A percentile compares a stretch with the other conserved stretches of the same genome.
phyloP scores from a whole-genome alignment of 192 early-diverging fungal species.

The Coemansia nantahalensis region DNA sequence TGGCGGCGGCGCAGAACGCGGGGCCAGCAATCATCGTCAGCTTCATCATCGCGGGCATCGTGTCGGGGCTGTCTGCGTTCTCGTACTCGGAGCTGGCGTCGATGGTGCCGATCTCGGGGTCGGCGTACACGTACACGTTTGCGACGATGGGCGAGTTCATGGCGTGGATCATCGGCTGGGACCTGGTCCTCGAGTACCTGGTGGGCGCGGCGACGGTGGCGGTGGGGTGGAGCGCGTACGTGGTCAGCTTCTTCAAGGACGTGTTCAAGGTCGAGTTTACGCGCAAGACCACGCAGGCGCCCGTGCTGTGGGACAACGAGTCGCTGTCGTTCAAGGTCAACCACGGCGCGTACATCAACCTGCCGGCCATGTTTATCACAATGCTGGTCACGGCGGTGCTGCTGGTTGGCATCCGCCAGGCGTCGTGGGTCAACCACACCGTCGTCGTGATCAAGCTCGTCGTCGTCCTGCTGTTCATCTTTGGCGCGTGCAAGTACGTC shows the following conservation, averaged over 20 bases:
- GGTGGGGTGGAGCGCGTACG: conserved; percentile 80
- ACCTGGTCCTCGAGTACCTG: conserved; percentile 84
- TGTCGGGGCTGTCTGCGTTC: conserved; percentile 70
- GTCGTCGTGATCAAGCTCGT: conserved; percentile 73
- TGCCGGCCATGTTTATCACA: conserved; percentile 71
- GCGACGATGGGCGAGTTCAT: conserved; percentile 83
- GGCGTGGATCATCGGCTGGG: conserved; percentile 92
- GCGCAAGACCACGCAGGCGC: conserved; percentile 61
- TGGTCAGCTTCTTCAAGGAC: conserved; percentile 66
- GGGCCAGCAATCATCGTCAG: conserved; percentile 84
- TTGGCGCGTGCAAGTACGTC: conserved; percentile 68
- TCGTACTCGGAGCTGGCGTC: conserved; percentile 87
- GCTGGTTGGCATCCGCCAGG: conserved; percentile 68
- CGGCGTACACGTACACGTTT: conserved; percentile 85
- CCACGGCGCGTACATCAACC: conserved; percentile 62
- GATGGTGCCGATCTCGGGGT: conserved; percentile 83
- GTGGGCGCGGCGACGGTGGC: conserved; percentile 81
- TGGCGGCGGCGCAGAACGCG: conserved; percentile 71
- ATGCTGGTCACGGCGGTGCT: conserved; percentile 64
- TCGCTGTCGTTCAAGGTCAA: conserved; percentile 30
- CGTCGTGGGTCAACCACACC: conserved; percentile 69
- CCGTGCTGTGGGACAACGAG: conserved; percentile 65
- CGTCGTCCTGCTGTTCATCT: conserved; percentile 76
- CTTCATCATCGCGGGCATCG: conserved; percentile 74
- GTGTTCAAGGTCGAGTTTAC: conserved; percentile 57